A percentile compares a stretch with the other conserved stretches of the same genome.
These are phyloP conservation scores for Pythium periplocum DNA, from an alignment of 352 stramenopile genomes.

Conservation along the genomic window DNA sequence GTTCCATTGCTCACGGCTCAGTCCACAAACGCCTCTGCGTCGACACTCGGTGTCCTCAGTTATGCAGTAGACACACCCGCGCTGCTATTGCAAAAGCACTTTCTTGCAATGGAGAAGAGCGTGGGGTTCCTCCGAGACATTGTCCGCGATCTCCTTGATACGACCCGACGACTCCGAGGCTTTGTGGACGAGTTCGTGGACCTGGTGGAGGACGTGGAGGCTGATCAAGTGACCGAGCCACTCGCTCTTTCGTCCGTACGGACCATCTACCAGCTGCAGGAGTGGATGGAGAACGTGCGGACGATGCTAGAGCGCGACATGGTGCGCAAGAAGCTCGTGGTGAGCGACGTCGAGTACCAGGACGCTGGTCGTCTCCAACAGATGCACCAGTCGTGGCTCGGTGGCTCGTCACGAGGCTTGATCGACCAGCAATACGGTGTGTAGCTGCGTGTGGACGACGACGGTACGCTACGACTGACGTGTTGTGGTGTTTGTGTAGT, in stretches of 20 bases:
- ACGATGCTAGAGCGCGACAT: constrained; percentile 63
- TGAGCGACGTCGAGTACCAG: constrained; percentile 48
- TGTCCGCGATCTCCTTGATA: constrained; percentile 38
- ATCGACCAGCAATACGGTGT: constrained; percentile 46
- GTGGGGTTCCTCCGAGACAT: constrained; percentile 47
- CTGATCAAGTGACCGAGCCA: constrained; percentile 3
- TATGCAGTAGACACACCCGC: constrained; percentile 28
- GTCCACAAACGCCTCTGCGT: constrained; percentile 3
- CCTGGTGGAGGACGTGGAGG: constrained; percentile 21
- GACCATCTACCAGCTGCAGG: constrained; percentile 26
- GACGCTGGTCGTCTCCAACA: constrained; percentile 28
- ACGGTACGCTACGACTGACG: constrained; percentile 1
- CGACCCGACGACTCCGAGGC: constrained; percentile 32
- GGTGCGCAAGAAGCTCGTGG: constrained; percentile 47
- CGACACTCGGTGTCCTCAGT: constrained; percentile 38
- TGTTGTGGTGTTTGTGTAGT: constrained; percentile 4
- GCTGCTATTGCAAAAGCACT: constrained; percentile 56
- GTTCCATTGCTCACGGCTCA: constrained; percentile 35
- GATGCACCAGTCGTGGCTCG: constrained; percentile 42
- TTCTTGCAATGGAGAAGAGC: constrained; percentile 67
- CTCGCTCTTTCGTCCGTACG: neutral
- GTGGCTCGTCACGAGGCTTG: constrained; percentile 27
- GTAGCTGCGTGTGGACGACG: constrained; percentile 6
- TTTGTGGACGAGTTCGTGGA: constrained; percentile 31
- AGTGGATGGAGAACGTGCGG: constrained; percentile 76